These are phyloP conservation scores for Pichia rugopelliculosa DNA, from an alignment of 805 yeast genomes.

Conservation along the genomic window DNA sequence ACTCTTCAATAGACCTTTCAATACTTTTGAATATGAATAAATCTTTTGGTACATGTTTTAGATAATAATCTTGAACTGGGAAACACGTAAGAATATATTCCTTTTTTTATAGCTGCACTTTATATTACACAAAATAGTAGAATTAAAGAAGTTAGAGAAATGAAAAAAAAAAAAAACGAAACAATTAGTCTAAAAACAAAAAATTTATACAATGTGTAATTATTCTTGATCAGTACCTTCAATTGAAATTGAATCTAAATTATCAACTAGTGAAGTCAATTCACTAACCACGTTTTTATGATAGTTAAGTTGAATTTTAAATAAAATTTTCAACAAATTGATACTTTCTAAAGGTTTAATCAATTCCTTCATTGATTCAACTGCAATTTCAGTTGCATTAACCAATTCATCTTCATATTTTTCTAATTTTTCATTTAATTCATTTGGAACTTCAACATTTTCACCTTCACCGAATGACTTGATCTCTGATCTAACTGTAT, in stretches of 20 bases:
- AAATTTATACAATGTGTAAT: neutral
- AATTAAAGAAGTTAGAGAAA: no score
- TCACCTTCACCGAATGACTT: conserved; percentile 32
- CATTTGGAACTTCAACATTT: conserved; percentile 37
- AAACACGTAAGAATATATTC: no score
- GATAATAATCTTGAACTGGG: conserved; percentile 21
- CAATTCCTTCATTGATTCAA: conserved; percentile 67
- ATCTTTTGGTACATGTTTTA: conserved; percentile 25
- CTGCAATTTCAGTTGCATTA: conserved; percentile 70
- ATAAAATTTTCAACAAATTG: conserved; percentile 56
- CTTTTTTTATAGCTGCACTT: no score
- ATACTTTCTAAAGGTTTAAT: conserved; percentile 62
- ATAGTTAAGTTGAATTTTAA: conserved; percentile 61
- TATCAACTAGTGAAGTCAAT: conserved; percentile 38
- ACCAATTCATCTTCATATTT: conserved; percentile 71
- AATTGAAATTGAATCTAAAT: conserved; percentile 35
- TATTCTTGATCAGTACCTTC: conserved; percentile 33
- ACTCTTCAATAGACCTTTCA: conserved; percentile 54
- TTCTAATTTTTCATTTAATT: conserved; percentile 45
- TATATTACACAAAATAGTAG: no score
- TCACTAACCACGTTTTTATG: conserved; percentile 45
- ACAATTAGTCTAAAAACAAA: neutral
- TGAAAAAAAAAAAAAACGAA: neutral
- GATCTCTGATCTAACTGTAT: conserved; percentile 56
- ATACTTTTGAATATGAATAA: conserved; percentile 33